Percentiles rank a stretch among this genome's conserved stretches.
These are phyloP conservation scores for Marchantia paleacea DNA, from an alignment of 225 moss, liverwort and hornwort species.

Conservation along the genomic window DNA sequence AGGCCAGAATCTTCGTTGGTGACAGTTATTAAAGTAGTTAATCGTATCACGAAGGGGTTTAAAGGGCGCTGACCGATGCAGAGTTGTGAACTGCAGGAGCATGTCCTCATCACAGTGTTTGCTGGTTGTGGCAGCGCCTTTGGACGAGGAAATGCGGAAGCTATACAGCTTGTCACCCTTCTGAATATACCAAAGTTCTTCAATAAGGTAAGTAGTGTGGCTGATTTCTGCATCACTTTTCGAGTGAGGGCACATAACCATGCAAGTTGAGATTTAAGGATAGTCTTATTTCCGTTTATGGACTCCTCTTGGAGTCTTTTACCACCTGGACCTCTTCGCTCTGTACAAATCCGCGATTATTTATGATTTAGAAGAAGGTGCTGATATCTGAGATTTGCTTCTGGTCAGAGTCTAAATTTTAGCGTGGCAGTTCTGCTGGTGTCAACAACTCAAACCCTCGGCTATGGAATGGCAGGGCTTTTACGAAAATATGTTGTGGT, in stretches of 20 bases:
- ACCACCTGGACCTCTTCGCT: neutral
- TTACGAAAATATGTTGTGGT: conserved; percentile 72
- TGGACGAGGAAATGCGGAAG: conserved; percentile 57
- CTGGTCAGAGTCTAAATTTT: conserved; percentile 21
- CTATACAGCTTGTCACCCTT: conserved; percentile 62
- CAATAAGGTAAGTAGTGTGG: conserved; percentile 40
- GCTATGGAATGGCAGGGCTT: conserved; percentile 67
- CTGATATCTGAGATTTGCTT: neutral
- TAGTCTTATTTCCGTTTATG: neutral
- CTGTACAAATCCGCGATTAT: neutral
- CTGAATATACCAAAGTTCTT: conserved; percentile 64
- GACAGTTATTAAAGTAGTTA: neutral
- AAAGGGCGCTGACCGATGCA: conserved; percentile 8
- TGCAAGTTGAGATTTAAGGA: neutral
- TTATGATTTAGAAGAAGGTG: neutral
- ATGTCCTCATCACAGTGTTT: conserved; percentile 67
- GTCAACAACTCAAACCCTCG: conserved; percentile 64
- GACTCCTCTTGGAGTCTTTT: neutral
- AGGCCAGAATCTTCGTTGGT: neutral
- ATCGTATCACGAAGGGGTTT: neutral
- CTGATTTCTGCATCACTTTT: neutral
- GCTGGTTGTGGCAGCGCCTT: conserved; percentile 65
- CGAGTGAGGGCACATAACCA: neutral
- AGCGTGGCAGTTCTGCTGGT: conserved; percentile 54
- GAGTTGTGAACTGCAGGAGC: conserved; percentile 54